Conservation (phyloP, 2,329 filamentous ascomycete species). For the Colletotrichum echinochloae region DNA sequence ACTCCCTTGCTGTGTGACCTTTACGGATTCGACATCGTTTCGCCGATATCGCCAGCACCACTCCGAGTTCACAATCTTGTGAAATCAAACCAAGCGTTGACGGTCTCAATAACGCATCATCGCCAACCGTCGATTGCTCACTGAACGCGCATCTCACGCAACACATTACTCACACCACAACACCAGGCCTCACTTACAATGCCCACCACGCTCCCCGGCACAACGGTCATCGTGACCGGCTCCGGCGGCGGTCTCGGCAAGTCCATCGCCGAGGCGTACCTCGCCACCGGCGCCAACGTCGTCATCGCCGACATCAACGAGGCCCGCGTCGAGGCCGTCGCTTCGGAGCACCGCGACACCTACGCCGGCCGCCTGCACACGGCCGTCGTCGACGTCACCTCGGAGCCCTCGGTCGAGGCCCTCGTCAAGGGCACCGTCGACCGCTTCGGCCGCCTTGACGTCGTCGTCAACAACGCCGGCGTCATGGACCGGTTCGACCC, state of each 20-base stretch:
- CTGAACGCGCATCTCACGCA: neutral
- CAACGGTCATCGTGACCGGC: conserved; percentile 50
- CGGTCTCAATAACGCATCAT: neutral
- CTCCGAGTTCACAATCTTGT: neutral
- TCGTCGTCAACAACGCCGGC: conserved; percentile 69
- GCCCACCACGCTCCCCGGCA: conserved; percentile 41
- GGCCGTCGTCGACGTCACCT: conserved; percentile 34
- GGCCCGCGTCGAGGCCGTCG: conserved; percentile 31
- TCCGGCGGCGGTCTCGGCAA: conserved; percentile 50
- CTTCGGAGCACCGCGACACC: conserved; percentile 33
- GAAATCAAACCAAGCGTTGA: neutral
- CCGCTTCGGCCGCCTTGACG: conserved; percentile 53
- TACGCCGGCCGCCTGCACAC: conserved; percentile 35
- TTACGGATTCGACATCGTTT: neutral
- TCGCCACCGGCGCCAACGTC: conserved; percentile 49
- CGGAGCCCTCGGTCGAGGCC: conserved; percentile 27
- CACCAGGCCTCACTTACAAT: neutral
- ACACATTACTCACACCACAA: neutral
- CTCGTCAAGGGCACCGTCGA: conserved; percentile 35
- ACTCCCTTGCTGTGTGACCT: neutral
- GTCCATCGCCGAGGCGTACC: conserved; percentile 47
- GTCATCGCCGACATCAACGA: conserved; percentile 50
- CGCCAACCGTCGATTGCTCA: neutral
- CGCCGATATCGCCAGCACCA: neutral
- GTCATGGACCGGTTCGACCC: conserved; percentile 69